Evolutionary conservation across 2,329 filamentous ascomycete species (phyloP).

Genomic region (Epichloe scottii): DNA sequence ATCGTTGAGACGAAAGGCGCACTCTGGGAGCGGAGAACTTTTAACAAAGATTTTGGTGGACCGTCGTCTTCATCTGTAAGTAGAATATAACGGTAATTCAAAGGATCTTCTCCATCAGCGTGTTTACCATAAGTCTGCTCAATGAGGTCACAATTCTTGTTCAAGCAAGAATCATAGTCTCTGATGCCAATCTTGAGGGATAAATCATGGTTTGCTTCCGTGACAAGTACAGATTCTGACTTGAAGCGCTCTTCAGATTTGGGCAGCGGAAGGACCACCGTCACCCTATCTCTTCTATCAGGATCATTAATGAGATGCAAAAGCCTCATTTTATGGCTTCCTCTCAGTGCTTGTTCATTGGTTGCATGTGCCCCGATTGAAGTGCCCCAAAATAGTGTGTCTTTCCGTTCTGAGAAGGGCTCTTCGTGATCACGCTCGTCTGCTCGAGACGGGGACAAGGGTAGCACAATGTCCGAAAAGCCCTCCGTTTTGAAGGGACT

Average conservation of each 20-base stretch:
- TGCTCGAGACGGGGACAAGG: slow-evolving; percentile 32
- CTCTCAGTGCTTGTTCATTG: slow-evolving; percentile 43
- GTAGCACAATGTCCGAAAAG: slow-evolving; percentile 68
- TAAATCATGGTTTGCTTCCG: slow-evolving; percentile 40
- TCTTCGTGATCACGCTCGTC: slow-evolving; percentile 30
- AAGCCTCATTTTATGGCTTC: slow-evolving; percentile 58
- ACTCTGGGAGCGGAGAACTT: slow-evolving; percentile 51
- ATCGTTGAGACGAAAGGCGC: slow-evolving; percentile 60
- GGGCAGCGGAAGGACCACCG: slow-evolving; percentile 42
- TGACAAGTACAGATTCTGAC: slow-evolving; percentile 41
- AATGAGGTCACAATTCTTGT: slow-evolving; percentile 21
- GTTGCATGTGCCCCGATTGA: slow-evolving; percentile 43
- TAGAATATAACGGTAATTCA: slow-evolving; percentile 58
- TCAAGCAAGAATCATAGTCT: slow-evolving; percentile 43
- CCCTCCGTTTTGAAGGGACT: slow-evolving; percentile 59
- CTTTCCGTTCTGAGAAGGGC: slow-evolving; percentile 48
- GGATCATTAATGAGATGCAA: slow-evolving; percentile 55
- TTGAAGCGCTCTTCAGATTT: slow-evolving; percentile 27
- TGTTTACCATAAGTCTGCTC: slow-evolving; percentile 19
- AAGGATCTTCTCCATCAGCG: slow-evolving; percentile 35
- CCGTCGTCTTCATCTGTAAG: slow-evolving; percentile 61
- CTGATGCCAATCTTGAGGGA: slow-evolving; percentile 47
- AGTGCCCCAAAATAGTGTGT: slow-evolving; percentile 65
- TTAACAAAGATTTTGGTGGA: slow-evolving; percentile 45
- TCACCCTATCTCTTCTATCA: slow-evolving; percentile 32